Evolutionary conservation across 2,329 filamentous ascomycete species (phyloP).

Genomic region (Zasmidium citrigriseum): DNA sequence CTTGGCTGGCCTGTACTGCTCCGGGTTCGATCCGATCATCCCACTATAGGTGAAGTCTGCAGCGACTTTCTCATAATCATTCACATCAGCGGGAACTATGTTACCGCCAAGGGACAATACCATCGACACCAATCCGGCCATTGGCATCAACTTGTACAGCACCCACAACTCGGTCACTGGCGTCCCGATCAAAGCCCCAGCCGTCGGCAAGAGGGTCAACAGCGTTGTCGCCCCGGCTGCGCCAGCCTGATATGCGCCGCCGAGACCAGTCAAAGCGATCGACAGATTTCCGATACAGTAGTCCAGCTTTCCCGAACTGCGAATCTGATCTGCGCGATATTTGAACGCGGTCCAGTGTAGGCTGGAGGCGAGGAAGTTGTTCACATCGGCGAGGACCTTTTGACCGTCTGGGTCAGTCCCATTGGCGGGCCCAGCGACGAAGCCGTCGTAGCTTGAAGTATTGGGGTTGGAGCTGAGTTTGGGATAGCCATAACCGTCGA

Average conservation of each 20-base stretch:
- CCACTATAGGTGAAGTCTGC: conserved; percentile 1
- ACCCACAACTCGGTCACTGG: conserved; percentile 8
- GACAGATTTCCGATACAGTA: conserved; percentile 9
- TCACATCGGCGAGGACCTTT: conserved; percentile 7
- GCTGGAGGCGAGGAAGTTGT: neutral
- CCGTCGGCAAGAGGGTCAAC: conserved; percentile 9
- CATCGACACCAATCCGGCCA: conserved; percentile 6
- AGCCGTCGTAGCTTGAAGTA: neutral
- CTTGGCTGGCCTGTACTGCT: neutral
- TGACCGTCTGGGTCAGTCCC: neutral
- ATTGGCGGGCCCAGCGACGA: neutral
- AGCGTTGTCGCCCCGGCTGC: conserved; percentile 7
- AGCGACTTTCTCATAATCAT: conserved; percentile 1
- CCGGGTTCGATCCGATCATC: neutral
- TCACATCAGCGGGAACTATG: conserved; percentile 1
- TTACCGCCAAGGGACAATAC: conserved; percentile 9
- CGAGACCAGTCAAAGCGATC: conserved; percentile 2
- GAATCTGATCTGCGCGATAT: conserved; percentile 5
- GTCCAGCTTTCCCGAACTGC: neutral
- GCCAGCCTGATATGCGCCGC: conserved; percentile 5
- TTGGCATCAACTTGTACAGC: conserved; percentile 8
- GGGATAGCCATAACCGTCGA: neutral
- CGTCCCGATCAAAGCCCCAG: conserved; percentile 9
- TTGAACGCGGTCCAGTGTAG: neutral
- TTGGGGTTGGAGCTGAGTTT: neutral